Evolutionary conservation across 2,329 filamentous ascomycete species (phyloP).

Genomic region (Beauveria medogensis): DNA sequence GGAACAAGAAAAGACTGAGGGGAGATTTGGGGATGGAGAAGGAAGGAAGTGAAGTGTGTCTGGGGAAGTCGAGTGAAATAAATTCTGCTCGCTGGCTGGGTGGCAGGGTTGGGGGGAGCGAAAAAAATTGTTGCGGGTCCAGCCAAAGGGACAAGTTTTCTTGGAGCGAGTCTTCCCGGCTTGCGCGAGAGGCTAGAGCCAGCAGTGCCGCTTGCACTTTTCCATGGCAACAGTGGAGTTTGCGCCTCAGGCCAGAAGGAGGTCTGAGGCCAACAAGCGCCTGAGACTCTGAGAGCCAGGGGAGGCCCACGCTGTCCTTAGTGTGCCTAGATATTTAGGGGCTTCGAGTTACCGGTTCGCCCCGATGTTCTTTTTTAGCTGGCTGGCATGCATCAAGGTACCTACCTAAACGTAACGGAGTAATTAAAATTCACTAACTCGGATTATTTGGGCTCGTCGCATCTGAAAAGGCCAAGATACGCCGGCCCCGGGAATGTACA

Average conservation of each 20-base stretch:
- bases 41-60: conserved; percentile 31
- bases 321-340: neutral
- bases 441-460: neutral
- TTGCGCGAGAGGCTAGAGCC: conserved; percentile 23
- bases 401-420: neutral
- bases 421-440: too few species aligned
- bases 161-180: conserved; percentile 47
- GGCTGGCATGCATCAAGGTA: neutral
- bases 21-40: conserved; percentile 46
- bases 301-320: neutral
- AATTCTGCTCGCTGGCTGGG: conserved; percentile 37
- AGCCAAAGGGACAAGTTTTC: conserved; percentile 35
- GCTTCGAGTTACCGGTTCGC: conserved; percentile 11
- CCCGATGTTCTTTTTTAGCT: conserved; percentile 5
- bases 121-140: conserved; percentile 44
- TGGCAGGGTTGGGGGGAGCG: conserved; percentile 32
- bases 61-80: conserved; percentile 33
- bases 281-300: neutral
- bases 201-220: conserved; percentile 3
- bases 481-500: too few species aligned
- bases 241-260: conserved; percentile 10
- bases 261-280: conserved; percentile 1
- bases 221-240: conserved; percentile 14
- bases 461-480: neutral
- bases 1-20: conserved; percentile 48